Evolutionary conservation across 805 yeast species (phyloP).

Genomic region (Spathaspora sp.): DNA sequence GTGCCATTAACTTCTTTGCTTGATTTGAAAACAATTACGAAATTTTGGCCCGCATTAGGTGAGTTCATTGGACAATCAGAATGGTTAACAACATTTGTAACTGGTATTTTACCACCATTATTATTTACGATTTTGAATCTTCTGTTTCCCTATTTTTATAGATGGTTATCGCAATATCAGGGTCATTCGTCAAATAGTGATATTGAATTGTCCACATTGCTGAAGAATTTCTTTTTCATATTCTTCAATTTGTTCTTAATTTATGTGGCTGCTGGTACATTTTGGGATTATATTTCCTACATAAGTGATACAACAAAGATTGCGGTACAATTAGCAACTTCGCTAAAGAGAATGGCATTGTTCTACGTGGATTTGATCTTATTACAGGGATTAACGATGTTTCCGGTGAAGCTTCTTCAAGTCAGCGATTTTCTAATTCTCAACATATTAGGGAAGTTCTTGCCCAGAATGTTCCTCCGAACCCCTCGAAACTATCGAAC

Average conservation of each 20-base stretch:
- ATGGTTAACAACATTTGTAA: slow-evolving; percentile 51
- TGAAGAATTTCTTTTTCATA: slow-evolving; percentile 57
- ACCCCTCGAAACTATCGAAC: slow-evolving; percentile 81
- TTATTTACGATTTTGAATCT: slow-evolving; percentile 54
- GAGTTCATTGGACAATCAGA: slow-evolving; percentile 48
- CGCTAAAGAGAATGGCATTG: slow-evolving; percentile 72
- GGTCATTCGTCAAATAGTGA: slow-evolving; percentile 57
- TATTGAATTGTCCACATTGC: slow-evolving; percentile 52
- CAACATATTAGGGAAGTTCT: slow-evolving; percentile 67
- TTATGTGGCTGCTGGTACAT: slow-evolving; percentile 59
- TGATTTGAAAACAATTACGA: slow-evolving; percentile 52
- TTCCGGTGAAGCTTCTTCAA: slow-evolving; percentile 81
- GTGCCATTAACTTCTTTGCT: slow-evolving; percentile 55
- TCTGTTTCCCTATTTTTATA: slow-evolving; percentile 52
- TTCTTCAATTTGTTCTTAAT: slow-evolving; percentile 61
- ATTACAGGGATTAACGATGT: slow-evolving; percentile 82
- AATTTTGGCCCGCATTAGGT: slow-evolving; percentile 59
- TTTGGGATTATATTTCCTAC: slow-evolving; percentile 55
- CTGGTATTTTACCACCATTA: slow-evolving; percentile 61
- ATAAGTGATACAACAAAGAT: slow-evolving; percentile 79
- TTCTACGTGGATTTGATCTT: slow-evolving; percentile 87
- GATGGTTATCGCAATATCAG: slow-evolving; percentile 46
- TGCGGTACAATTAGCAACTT: slow-evolving; percentile 81
- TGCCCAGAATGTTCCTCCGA: slow-evolving; percentile 39
- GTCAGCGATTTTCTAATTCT: slow-evolving; percentile 49